Evolutionary conservation across 768 basidiomycete genomes (phyloP).

Genomic region (Russula ochroleuca): DNA sequence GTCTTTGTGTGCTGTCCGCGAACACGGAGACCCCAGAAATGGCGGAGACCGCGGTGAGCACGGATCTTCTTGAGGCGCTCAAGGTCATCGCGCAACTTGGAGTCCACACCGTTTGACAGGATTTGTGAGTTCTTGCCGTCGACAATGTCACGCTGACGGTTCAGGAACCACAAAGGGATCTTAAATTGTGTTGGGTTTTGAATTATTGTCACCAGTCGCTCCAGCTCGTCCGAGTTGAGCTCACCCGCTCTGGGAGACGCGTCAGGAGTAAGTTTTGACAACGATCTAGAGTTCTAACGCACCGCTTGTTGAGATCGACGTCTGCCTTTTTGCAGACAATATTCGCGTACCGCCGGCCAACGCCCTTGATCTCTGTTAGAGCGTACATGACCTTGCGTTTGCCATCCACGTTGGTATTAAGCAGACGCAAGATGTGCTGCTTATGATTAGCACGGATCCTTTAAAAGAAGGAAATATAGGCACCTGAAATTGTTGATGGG

Average conservation of each 20-base stretch:
- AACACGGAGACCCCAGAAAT: slow-evolving; percentile 93
- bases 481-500: slow-evolving; percentile 94
- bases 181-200: slow-evolving; percentile 99
- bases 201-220: slow-evolving; percentile 98
- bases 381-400: slow-evolving; percentile 99
- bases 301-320: slow-evolving; percentile 99
- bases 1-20: slow-evolving; percentile 99
- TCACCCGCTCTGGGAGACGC: slow-evolving; percentile 76
- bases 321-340: slow-evolving; percentile 99
- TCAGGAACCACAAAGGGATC: slow-evolving; percentile 98
- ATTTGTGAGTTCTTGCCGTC: slow-evolving; percentile 97
- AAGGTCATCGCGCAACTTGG: slow-evolving; percentile 95
- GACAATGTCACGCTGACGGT: slow-evolving; percentile 96
- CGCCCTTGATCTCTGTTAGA: slow-evolving; percentile 99
- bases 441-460: slow-evolving; percentile 13
- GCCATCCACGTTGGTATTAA: slow-evolving; percentile 99
- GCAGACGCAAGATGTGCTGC: slow-evolving; percentile 97
- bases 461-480: slow-evolving; percentile 23
- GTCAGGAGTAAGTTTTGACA: background rate
- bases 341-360: slow-evolving; percentile 97
- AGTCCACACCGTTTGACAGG: slow-evolving; percentile 94
- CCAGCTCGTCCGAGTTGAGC: slow-evolving; percentile 98
- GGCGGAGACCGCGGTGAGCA: slow-evolving; percentile 89
- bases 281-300: slow-evolving; percentile 31
- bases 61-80: slow-evolving; percentile 99